Evolutionary conservation across 1,284 basidiomycete species (phyloP).

Genomic region (Coniophora puteana): DNA sequence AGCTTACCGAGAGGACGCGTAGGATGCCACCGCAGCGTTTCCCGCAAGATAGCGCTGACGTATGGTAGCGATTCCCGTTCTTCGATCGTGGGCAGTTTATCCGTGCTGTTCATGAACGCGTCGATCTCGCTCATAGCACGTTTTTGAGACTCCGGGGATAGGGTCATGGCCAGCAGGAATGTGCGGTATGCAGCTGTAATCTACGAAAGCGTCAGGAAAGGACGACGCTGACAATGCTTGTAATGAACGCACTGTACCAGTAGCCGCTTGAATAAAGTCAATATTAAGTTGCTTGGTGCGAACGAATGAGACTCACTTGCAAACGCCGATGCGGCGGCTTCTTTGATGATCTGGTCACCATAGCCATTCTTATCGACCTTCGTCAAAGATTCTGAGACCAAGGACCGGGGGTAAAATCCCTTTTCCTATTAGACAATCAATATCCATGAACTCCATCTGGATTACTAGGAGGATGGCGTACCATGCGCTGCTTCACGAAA

Average conservation of each 20-base stretch:
- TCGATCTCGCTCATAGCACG: constrained; percentile 28
- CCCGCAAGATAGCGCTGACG: constrained; percentile 26
- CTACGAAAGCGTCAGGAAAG: not conserved
- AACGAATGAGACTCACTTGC: not conserved
- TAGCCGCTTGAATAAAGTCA: not conserved
- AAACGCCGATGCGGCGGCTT: not conserved
- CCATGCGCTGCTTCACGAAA: not conserved
- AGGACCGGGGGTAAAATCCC: not conserved
- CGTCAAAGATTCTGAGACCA: not conserved
- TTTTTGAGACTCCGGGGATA: constrained; percentile 25
- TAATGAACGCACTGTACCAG: not conserved
- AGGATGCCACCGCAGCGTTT: constrained; percentile 27
- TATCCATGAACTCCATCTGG: not conserved
- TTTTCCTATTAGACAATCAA: not conserved
- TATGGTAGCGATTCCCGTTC: constrained; percentile 27
- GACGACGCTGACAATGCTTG: not conserved
- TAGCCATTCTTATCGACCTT: not conserved
- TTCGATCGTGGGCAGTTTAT: constrained; percentile 24
- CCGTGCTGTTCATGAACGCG: constrained; percentile 21
- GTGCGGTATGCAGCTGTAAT: not conserved
- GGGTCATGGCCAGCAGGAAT: constrained; percentile 18
- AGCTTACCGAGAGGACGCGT: constrained; percentile 12
- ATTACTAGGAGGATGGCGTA: not conserved
- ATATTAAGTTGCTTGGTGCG: not conserved
- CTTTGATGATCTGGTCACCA: not conserved